Evolutionary conservation across 2,329 filamentous ascomycete species (phyloP), one percentile per base, ranked within the genome.

Genomic region (Colletotrichum noveboracense): DNA sequence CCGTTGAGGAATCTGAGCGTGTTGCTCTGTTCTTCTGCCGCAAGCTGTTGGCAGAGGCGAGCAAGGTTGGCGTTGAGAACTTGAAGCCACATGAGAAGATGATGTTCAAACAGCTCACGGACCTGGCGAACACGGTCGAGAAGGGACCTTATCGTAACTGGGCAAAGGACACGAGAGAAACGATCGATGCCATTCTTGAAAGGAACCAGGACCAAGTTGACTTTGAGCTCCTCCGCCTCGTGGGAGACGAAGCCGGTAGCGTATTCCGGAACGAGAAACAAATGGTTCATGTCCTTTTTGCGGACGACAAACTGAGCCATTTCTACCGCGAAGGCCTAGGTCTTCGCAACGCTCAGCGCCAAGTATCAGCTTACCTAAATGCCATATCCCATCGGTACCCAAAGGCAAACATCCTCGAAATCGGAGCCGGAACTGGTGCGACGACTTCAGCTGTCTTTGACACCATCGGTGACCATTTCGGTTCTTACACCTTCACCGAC

Each of bases 351-450:
- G 28, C 58, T 7, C 58, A 70, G 3, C 28, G 68, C 5, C 68
- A 70, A 6, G 21, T 65, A 5, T 34, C 68, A 8, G 58, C 68
- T 2, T 81, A 82, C 60, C 24, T 78, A 4, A 70, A 78, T 9
- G 70, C 78, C 6, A 56, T 79, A 18, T 77, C 77, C 7, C 79
- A 84, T 71, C 81, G 82, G 65, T 81, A 82, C 43, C 81, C 83
- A 6, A 78, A 78, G 9, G 78, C 85, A 60, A 78, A 78, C 5
- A 81, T 85, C n/a, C 80, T 86, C 8, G 85, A 86, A 71, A 79
- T 86, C 14, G 84, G 84, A 14, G 81, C 81, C 8, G 84, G 83
- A 7, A 85, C 81, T 1, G 83, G 83, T 5, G 79, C 80, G 8
- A 79, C 82, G 13, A 85, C 84, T 1, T 66, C 71, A 9, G 64